These are phyloP conservation scores for Tremella yokohamensis DNA, from an alignment of 768 basidiomycete species.

Conservation along the genomic window DNA sequence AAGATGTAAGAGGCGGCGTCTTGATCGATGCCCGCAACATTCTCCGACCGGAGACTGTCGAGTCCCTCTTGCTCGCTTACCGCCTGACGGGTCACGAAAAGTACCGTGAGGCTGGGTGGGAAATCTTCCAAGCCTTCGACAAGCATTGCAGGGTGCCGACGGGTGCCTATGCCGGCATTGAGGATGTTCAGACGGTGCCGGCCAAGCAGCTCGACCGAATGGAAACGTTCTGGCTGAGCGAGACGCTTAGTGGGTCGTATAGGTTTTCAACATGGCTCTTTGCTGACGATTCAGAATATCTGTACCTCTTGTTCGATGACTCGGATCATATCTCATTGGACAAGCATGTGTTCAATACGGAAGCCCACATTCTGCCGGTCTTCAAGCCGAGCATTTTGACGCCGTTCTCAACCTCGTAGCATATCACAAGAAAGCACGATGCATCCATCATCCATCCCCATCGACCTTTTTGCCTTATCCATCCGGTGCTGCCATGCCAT, in stretches of 20 bases:
- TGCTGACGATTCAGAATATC: constrained; percentile 58
- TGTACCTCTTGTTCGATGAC: constrained; percentile 81
- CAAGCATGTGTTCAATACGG: constrained; percentile 86
- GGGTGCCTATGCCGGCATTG: constrained; percentile 78
- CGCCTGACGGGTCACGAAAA: constrained; percentile 77
- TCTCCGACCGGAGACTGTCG: constrained; percentile 89
- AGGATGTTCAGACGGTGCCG: constrained; percentile 77
- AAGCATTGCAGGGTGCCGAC: constrained; percentile 69
- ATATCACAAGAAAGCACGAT: background rate
- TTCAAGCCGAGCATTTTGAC: constrained; percentile 58
- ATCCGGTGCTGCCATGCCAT: too few species aligned
- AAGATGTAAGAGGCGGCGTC: constrained; percentile 18
- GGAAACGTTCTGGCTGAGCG: constrained; percentile 89
- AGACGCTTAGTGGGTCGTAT: constrained; percentile 39
- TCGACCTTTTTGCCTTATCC: background rate
- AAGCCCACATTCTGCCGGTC: constrained; percentile 73
- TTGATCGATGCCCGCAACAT: constrained; percentile 86
- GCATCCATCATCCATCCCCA: constrained; percentile 1
- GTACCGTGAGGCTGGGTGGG: constrained; percentile 82
- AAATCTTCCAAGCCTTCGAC: constrained; percentile 83
- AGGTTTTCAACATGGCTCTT: background rate
- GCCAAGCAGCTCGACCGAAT: constrained; percentile 75
- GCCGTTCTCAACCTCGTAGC: constrained; percentile 34
- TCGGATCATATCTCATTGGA: constrained; percentile 66
- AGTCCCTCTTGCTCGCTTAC: constrained; percentile 86